Evolutionary conservation across 371 early-diverging fungal species (phyloP).

Genomic region (Rhizoclosmatium hyalinum): DNA sequence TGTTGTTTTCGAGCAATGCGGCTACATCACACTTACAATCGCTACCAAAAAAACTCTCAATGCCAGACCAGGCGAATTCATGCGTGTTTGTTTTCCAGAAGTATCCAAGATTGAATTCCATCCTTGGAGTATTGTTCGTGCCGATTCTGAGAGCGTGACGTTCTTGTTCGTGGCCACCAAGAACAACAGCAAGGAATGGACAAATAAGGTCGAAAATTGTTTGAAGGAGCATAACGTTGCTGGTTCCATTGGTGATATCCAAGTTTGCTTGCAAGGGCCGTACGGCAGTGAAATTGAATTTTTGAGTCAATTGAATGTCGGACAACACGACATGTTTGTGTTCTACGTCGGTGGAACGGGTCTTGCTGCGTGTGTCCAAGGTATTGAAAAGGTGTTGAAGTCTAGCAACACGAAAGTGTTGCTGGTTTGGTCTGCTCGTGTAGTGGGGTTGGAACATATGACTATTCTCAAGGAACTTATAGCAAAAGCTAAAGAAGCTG

Average conservation of each 20-base stretch:
- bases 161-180: constrained; percentile 14
- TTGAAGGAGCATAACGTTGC: background rate
- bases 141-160: background rate
- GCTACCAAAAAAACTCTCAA: constrained; percentile 3
- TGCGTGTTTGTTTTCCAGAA: constrained; percentile 29
- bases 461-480: background rate
- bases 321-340: background rate
- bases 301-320: background rate
- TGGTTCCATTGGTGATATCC: background rate
- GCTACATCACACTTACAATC: constrained; percentile 26
- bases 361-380: constrained; percentile 12
- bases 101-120: constrained; percentile 36
- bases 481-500: background rate
- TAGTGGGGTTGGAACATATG: background rate
- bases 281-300: constrained; percentile 11
- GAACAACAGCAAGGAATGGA: constrained; percentile 7
- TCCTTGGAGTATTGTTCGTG: constrained; percentile 27
- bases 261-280: constrained; percentile 20
- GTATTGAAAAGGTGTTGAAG: background rate
- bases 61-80: constrained; percentile 29
- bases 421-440: background rate
- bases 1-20: constrained; percentile 11
- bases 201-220: background rate
- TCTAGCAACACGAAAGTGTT: constrained; percentile 15
- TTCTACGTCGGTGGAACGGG: constrained; percentile 28